These are phyloP conservation scores for Apiospora koreana DNA, from an alignment of 2,329 filamentous ascomycete species.

Conservation along the genomic window DNA sequence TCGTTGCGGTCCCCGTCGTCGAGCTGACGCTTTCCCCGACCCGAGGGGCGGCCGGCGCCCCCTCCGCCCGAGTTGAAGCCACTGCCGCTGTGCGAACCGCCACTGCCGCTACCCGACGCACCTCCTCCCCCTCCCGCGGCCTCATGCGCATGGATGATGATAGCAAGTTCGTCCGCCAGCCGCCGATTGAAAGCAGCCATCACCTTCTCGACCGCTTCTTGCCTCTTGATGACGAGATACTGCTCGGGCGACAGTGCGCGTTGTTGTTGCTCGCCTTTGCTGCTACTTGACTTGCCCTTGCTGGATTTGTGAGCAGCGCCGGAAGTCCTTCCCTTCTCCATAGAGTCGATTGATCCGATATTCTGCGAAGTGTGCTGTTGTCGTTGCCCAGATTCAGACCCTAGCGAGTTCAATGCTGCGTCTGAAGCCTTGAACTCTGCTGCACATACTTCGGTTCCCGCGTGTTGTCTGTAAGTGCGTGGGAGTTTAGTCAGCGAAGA, in stretches of 20 bases:
- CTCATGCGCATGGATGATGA: conserved; percentile 31
- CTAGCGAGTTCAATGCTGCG: conserved; percentile 10
- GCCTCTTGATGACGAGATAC: conserved; percentile 28
- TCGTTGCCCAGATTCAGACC: not conserved
- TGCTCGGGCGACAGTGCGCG: conserved; percentile 26
- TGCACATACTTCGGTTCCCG: not conserved
- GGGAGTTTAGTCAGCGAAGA: not conserved
- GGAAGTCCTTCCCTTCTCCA: conserved; percentile 28
- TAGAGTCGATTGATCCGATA: conserved; percentile 24
- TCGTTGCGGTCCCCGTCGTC: conserved; percentile 30
- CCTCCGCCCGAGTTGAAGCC: conserved; percentile 16
- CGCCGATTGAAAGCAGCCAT: conserved; percentile 31
- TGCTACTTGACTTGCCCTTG: conserved; percentile 18
- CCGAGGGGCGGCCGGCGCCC: conserved; percentile 19
- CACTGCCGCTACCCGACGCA: conserved; percentile 14
- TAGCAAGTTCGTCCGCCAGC: conserved; percentile 30
- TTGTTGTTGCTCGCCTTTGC: conserved; percentile 16
- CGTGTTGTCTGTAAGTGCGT: not conserved
- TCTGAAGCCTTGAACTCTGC: conserved; percentile 5
- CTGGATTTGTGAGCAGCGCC: conserved; percentile 26
- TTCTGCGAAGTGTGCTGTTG: conserved; percentile 1
- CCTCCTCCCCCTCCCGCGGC: conserved; percentile 21
- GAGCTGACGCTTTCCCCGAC: conserved; percentile 29
- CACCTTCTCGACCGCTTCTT: conserved; percentile 26
- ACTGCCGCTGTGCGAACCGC: conserved; percentile 13